phyloP scores from a whole-genome alignment of 1,284 basidiomycete species.

The Cutaneotrichosporon spelunceum region DNA sequence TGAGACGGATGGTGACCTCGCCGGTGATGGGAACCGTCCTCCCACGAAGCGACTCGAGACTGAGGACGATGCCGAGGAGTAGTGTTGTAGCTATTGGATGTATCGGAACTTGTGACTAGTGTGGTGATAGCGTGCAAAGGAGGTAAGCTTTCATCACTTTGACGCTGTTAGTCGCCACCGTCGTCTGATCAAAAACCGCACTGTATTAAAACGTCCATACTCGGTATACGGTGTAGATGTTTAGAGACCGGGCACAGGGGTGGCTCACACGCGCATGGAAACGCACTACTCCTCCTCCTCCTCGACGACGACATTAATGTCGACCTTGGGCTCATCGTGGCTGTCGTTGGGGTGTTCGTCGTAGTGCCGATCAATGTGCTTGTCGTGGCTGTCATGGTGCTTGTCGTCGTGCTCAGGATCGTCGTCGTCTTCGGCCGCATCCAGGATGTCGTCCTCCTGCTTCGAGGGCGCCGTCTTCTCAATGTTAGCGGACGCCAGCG shows the following conservation, averaged over 20 bases:
- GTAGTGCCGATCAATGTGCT: neutral
- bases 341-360: neutral
- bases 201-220: constrained; percentile 7
- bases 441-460: constrained; percentile 51
- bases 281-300: neutral
- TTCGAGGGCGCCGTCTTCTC: constrained; percentile 57
- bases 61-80: constrained; percentile 8
- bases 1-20: constrained; percentile 15
- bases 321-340: neutral
- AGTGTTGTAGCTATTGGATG: constrained; percentile 1
- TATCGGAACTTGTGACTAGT: neutral
- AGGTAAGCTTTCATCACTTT: neutral
- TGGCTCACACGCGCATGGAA: neutral
- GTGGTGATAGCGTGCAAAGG: neutral
- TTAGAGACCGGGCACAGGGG: neutral
- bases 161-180: no score
- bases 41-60: constrained; percentile 14
- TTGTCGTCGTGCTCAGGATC: neutral
- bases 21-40: constrained; percentile 11
- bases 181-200: neutral
- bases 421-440: constrained; percentile 41
- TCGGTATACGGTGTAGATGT: neutral
- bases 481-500: constrained; percentile 78
- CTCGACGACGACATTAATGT: neutral
- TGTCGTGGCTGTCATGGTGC: neutral